Conservation (phyloP, 1,139 yeast genomes). For the Magnusiomyces fungicola region DNA sequence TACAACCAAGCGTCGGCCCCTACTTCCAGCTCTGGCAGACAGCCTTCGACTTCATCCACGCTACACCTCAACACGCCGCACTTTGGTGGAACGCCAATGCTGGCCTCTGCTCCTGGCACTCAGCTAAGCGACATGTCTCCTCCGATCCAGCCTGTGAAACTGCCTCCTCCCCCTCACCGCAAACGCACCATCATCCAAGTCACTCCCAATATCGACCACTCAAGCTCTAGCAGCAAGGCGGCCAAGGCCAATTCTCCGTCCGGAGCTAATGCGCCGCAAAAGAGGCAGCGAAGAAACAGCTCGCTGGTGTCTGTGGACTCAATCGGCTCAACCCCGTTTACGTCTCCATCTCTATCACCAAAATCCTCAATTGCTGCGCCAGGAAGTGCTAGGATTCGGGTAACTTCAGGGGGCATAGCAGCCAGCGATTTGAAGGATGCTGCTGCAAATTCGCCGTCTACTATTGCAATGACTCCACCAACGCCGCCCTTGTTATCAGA, state of each 20-base stretch:
- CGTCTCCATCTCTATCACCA: slow-evolving; percentile 2
- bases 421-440: background rate
- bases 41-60: too few species aligned
- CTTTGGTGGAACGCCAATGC: too few species aligned
- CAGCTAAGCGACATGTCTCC: too few species aligned
- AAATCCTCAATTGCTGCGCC: background rate
- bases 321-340: background rate
- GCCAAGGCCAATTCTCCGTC: background rate
- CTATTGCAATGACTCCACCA: slow-evolving; percentile 2
- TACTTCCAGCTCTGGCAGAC: too few species aligned
- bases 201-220: slow-evolving; percentile 4
- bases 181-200: slow-evolving; percentile 13
- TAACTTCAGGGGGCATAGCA: background rate
- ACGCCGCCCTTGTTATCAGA: slow-evolving; percentile 25
- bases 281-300: slow-evolving; percentile 3
- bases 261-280: background rate
- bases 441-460: background rate
- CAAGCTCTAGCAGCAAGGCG: background rate
- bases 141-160: slow-evolving; percentile 4
- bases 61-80: too few species aligned
- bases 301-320: slow-evolving; percentile 1
- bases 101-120: too few species aligned
- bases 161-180: slow-evolving; percentile 13
- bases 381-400: slow-evolving; percentile 1
- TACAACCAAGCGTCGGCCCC: background rate